phyloP scores from a whole-genome alignment of 1,139 yeast species.

The Hyphopichia pseudoburtonii region DNA sequence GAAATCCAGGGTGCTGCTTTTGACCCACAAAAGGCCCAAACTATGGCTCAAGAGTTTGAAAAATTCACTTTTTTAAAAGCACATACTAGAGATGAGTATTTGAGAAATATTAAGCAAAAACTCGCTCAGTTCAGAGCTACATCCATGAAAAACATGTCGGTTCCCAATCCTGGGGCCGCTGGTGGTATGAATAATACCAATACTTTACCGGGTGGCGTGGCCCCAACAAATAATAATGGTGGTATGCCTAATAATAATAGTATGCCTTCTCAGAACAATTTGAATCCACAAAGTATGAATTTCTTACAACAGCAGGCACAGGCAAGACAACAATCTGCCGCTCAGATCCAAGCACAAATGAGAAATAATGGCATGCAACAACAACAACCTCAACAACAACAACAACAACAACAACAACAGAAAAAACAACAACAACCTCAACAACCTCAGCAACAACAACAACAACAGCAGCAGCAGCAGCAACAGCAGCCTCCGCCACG shows the following conservation, averaged over 20 bases:
- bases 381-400: conserved; percentile 6
- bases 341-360: conserved; percentile 34
- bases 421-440: conserved; percentile 6
- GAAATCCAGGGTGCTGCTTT: conserved; percentile 38
- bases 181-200: conserved; percentile 6
- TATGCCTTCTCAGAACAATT: conserved; percentile 12
- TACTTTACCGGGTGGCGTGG: neutral
- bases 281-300: conserved; percentile 18
- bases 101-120: conserved; percentile 39
- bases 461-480: conserved; percentile 7
- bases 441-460: conserved; percentile 5
- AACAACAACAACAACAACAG: conserved; percentile 6
- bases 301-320: conserved; percentile 53
- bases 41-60: conserved; percentile 48
- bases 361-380: conserved; percentile 11
- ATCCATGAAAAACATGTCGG: conserved; percentile 10
- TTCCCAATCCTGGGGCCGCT: neutral
- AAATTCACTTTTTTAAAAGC: conserved; percentile 42
- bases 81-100: conserved; percentile 40
- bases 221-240: conserved; percentile 7
- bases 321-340: conserved; percentile 47
- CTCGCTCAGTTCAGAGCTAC: conserved; percentile 36
- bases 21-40: conserved; percentile 39
- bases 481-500: conserved; percentile 6
- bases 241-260: conserved; percentile 2